Evolutionary conservation across 306 rosid species (phyloP), one percentile per base, ranked within the genome.

Genomic region (Urtica urens): DNA sequence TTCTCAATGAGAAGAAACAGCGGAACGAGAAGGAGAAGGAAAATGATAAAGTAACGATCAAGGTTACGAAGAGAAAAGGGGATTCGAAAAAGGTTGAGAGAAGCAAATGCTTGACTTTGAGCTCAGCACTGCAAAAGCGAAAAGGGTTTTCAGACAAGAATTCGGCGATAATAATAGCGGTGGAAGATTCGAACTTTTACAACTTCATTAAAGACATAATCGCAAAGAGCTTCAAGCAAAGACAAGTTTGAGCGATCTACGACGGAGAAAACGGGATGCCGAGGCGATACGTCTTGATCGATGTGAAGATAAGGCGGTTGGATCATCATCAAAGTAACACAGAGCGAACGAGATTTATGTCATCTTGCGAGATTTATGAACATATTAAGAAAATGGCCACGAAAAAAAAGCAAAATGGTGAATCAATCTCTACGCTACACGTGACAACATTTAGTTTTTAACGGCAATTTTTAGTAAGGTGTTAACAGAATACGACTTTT

Each of bases 211-310:
- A 74, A 55, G 87, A 79, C 53, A 79, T 94, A 69, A 74, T 66
- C 7, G 93, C 69, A 74, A 84, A 64, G 47, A 74, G 95, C 66
- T 90, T 90, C 46, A 81, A 73, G 79, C 75, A 75, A 66, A 90
- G 93, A n/a, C 92, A 90, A 60, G 79, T 90, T 41, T 90, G 97
- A 95, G 95, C 93, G 0, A 63, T 75, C 18, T 90, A 79, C 40
- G 93, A 79, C 11, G 95, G 79, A 8, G 78, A 74, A 18, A 93
- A 90, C 62, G 95, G 95, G 60, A 84, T 90, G 93, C 87, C 95
- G 0, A 81, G 95, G 60, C 53, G 67, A 57, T 90, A 84, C 69
- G 93, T 68, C 28, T 68, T 90, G 69, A 67, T 90, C 55, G 87
- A 84, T 66, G 76, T 90, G 86, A 74, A 52, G 25, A 58, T 90